Evolutionary conservation across 1,284 basidiomycete species (phyloP).

Genomic region (Pholiota adiposa): DNA sequence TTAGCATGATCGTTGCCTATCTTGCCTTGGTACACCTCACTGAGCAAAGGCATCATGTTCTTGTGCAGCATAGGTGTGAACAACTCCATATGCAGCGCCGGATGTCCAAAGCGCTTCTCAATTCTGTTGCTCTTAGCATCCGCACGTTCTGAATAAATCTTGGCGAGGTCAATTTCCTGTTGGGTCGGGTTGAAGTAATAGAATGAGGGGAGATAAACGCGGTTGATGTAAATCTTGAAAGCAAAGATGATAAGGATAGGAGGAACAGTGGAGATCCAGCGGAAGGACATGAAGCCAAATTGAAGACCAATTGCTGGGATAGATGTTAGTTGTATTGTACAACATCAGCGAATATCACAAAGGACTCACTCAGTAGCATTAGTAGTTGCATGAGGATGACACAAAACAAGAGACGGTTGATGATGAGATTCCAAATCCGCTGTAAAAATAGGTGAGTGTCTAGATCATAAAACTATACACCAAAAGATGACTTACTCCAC

Average conservation of each 20-base stretch:
- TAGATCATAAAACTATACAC: not conserved
- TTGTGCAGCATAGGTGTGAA: conserved; percentile 90
- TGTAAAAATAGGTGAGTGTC: conserved; percentile 32
- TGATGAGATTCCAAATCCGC: conserved; percentile 92
- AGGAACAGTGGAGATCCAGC: conserved; percentile 76
- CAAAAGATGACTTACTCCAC: conserved; percentile 67
- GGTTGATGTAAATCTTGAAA: conserved; percentile 85
- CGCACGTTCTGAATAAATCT: conserved; percentile 71
- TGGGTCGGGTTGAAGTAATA: conserved; percentile 78
- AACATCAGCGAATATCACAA: not conserved
- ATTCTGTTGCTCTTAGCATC: conserved; percentile 74
- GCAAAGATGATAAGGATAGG: conserved; percentile 75
- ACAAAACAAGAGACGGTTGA: conserved; percentile 82
- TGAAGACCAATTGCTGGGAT: conserved; percentile 82
- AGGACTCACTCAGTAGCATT: conserved; percentile 83
- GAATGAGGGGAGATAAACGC: conserved; percentile 73
- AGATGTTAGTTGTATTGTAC: not conserved
- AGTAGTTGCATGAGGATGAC: conserved; percentile 84
- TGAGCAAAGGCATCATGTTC: conserved; percentile 78
- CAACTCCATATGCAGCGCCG: conserved; percentile 76
- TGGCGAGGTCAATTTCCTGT: conserved; percentile 70
- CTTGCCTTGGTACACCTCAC: conserved; percentile 76
- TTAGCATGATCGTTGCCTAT: conserved; percentile 65
- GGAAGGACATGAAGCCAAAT: conserved; percentile 71
- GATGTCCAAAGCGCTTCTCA: conserved; percentile 86